Percentiles rank a stretch among this genome's conserved stretches.
Conservation (phyloP, 441 rosid genomes). For the Euphorbia schlechtendalii region DNA sequence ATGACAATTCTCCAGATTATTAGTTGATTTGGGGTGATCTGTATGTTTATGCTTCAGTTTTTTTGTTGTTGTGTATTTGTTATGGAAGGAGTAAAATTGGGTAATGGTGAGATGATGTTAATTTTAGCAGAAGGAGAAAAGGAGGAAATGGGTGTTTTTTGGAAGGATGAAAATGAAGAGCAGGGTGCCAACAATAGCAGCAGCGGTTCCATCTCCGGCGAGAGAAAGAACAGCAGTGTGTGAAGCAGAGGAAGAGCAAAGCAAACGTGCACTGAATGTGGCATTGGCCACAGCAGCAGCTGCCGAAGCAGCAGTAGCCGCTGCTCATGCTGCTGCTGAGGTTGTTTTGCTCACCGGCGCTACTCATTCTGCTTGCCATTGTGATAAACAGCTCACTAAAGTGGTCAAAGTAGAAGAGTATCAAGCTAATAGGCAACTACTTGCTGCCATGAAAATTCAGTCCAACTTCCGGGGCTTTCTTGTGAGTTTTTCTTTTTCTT, state of each 20-base stretch:
- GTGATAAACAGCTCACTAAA: constrained; percentile 12
- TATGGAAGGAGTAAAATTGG: no score
- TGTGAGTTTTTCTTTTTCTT: constrained; percentile 41
- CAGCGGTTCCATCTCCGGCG: constrained; percentile 36
- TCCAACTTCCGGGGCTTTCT: constrained; percentile 68
- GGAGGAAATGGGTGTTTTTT: constrained; percentile 66
- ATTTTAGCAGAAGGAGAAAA: constrained; percentile 48
- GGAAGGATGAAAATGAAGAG: constrained; percentile 48
- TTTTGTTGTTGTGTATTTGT: no score
- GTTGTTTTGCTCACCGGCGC: constrained; percentile 38
- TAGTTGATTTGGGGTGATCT: no score
- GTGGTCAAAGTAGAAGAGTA: constrained; percentile 18
- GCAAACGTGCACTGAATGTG: constrained; percentile 38
- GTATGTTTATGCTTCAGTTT: no score
- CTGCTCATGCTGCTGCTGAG: constrained; percentile 50
- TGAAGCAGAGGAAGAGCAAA: constrained; percentile 35
- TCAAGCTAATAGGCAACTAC: constrained; percentile 19
- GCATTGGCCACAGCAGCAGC: constrained; percentile 51
- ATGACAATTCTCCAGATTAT: no score
- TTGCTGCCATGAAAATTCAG: constrained; percentile 60
- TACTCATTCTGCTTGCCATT: constrained; percentile 25
- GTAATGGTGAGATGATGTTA: no score
- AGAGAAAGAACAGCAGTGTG: constrained; percentile 16
- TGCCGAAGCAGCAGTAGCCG: constrained; percentile 46
- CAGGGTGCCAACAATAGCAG: constrained; percentile 41